phyloP scores from a whole-genome alignment of 2,329 filamentous ascomycete genomes.

The Aspergillus texensis region DNA sequence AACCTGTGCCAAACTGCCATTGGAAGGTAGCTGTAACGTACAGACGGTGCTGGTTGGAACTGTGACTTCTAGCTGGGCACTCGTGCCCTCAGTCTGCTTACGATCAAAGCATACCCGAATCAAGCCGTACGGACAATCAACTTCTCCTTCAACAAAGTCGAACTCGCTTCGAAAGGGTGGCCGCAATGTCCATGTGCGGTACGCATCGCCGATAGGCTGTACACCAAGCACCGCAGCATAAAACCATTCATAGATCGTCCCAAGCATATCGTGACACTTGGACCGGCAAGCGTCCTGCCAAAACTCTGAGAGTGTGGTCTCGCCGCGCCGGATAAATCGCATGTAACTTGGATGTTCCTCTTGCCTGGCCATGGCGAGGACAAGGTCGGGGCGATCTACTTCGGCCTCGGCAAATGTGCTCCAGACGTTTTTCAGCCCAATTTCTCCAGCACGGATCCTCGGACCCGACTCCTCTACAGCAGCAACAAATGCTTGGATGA shows the following conservation, averaged over 20 bases:
- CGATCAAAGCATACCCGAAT: slow-evolving; percentile 12
- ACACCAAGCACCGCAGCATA: slow-evolving; percentile 47
- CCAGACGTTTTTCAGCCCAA: slow-evolving; percentile 25
- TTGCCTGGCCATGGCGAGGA: slow-evolving; percentile 45
- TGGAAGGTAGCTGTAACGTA: not conserved
- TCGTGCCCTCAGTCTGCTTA: not conserved
- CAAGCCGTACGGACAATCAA: slow-evolving; percentile 26
- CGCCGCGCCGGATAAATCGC: slow-evolving; percentile 50
- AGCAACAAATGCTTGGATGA: slow-evolving; percentile 24
- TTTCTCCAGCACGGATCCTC: slow-evolving; percentile 26
- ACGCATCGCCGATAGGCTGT: slow-evolving; percentile 41
- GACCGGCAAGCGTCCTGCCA: slow-evolving; percentile 80
- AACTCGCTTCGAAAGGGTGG: slow-evolving; percentile 48
- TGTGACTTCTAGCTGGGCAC: not conserved
- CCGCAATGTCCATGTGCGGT: slow-evolving; percentile 43
- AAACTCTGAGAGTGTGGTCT: slow-evolving; percentile 75
- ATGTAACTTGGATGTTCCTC: slow-evolving; percentile 54
- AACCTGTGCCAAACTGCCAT: not conserved
- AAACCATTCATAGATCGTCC: slow-evolving; percentile 54
- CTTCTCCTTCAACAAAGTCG: slow-evolving; percentile 23
- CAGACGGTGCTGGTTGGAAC: slow-evolving; percentile 3
- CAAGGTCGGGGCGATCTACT: slow-evolving; percentile 21
- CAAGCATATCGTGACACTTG: slow-evolving; percentile 63
- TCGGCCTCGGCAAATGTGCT: slow-evolving; percentile 26
- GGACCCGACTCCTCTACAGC: slow-evolving; percentile 18